These are phyloP conservation scores for Prunus mume DNA, from an alignment of 306 rosid species.

Conservation along the genomic window DNA sequence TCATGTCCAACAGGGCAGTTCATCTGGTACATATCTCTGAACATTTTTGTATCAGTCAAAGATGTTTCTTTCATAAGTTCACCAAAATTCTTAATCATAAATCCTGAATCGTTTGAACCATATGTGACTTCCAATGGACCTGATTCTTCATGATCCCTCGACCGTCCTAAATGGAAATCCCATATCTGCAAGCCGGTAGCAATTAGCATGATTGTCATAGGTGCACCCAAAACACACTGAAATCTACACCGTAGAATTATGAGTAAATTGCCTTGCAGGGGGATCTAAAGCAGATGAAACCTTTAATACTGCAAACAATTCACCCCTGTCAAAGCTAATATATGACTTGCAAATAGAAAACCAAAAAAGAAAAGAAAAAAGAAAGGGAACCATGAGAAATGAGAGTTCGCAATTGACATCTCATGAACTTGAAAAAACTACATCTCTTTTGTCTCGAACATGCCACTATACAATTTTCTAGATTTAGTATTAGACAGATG, in stretches of 20 bases:
- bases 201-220: constrained; percentile 10
- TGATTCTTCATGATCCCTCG: constrained; percentile 42
- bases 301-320: not conserved
- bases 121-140: constrained; percentile 35
- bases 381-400: not conserved
- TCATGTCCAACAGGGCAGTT: constrained; percentile 33
- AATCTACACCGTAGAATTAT: too few species aligned
- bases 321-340: not conserved
- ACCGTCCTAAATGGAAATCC: constrained; percentile 58
- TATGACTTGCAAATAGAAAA: not conserved
- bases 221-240: not conserved
- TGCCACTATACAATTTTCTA: not conserved
- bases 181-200: constrained; percentile 48
- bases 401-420: not conserved
- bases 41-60: constrained; percentile 30
- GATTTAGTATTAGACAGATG: not conserved
- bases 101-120: constrained; percentile 38
- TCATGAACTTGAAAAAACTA: not conserved
- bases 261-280: too few species aligned
- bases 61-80: constrained; percentile 45
- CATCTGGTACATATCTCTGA: constrained; percentile 39
- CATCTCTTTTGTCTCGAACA: not conserved
- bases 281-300: not conserved
- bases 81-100: constrained; percentile 41
- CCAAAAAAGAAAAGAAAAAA: not conserved